These are phyloP conservation scores for Penicillium sp. DNA, from an alignment of 2,329 filamentous ascomycete species.

Conservation along the genomic window DNA sequence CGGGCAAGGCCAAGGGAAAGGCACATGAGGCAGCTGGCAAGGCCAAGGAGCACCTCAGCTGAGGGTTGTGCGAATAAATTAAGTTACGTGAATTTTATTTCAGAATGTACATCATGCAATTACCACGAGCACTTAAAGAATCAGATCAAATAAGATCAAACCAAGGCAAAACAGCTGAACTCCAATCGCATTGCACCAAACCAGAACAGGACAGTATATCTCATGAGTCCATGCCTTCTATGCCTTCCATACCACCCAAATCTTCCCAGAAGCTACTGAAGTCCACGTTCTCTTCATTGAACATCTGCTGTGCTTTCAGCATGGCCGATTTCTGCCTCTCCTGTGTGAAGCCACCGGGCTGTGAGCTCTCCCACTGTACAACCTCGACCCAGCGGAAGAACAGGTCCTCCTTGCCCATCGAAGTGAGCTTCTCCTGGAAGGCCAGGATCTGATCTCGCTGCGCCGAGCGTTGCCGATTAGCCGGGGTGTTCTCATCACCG, in stretches of 20 bases:
- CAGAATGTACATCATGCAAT: neutral
- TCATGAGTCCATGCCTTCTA: conserved; percentile 31
- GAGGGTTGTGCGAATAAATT: neutral
- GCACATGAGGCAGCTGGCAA: conserved; percentile 26
- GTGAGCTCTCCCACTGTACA: conserved; percentile 80
- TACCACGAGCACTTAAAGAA: neutral
- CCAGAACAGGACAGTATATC: neutral
- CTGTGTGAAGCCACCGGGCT: conserved; percentile 73
- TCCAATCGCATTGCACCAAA: neutral
- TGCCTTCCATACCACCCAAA: conserved; percentile 60
- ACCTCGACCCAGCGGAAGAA: conserved; percentile 94
- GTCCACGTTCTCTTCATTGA: conserved; percentile 72
- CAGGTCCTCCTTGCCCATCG: conserved; percentile 79
- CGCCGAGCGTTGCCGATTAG: conserved; percentile 37
- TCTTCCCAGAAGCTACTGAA: conserved; percentile 79
- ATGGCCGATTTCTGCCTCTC: conserved; percentile 73
- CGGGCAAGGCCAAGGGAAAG: conserved; percentile 30
- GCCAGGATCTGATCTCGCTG: conserved; percentile 68
- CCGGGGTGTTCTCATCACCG: conserved; percentile 55
- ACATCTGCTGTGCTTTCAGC: conserved; percentile 72
- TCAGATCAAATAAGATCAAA: neutral
- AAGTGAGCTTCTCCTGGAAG: conserved; percentile 74
- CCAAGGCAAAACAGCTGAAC: neutral
- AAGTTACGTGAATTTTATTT: neutral
- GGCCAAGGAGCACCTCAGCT: conserved; percentile 23